phyloP scores from a whole-genome alignment of 306 rosid genomes.

The Glycine tomentella region DNA sequence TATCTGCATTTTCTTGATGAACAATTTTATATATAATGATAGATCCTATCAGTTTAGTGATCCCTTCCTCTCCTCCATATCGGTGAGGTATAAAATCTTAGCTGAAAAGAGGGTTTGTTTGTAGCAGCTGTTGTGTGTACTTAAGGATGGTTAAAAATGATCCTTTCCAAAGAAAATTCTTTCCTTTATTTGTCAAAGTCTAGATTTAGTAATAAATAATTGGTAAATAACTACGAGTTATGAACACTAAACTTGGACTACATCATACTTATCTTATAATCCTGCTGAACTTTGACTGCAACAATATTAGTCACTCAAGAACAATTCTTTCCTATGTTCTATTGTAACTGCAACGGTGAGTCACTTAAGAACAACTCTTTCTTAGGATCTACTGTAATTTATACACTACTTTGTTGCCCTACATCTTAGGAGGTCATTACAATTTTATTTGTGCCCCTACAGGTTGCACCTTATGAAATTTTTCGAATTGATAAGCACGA shows the following conservation, averaged over 20 bases:
- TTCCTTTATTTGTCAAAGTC: too few relatives aligned
- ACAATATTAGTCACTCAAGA: constrained; percentile 9
- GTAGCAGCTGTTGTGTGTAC: too few relatives aligned
- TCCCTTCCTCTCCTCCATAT: background rate
- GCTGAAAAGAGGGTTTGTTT: too few relatives aligned
- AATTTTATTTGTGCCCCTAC: constrained; percentile 30
- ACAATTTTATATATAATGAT: too few relatives aligned
- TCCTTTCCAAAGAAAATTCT: background rate
- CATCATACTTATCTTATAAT: background rate
- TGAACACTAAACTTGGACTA: constrained; percentile 28
- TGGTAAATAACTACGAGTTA: background rate
- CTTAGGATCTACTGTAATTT: constrained; percentile 18
- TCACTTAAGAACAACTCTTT: constrained; percentile 24
- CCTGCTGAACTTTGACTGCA: constrained; percentile 1
- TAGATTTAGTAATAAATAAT: background rate
- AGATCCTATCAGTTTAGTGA: background rate
- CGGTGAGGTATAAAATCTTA: background rate
- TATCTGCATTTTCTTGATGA: too few relatives aligned
- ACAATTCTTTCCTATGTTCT: constrained; percentile 20
- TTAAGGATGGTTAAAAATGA: background rate
- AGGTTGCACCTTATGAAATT: constrained; percentile 88
- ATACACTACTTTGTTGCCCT: constrained; percentile 22
- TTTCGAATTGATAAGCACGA: constrained; percentile 74
- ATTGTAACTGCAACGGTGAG: background rate
- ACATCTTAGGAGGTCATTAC: constrained; percentile 28